Conservation (phyloP, 257 asterid genomes). For the Coffea eugenioides region DNA sequence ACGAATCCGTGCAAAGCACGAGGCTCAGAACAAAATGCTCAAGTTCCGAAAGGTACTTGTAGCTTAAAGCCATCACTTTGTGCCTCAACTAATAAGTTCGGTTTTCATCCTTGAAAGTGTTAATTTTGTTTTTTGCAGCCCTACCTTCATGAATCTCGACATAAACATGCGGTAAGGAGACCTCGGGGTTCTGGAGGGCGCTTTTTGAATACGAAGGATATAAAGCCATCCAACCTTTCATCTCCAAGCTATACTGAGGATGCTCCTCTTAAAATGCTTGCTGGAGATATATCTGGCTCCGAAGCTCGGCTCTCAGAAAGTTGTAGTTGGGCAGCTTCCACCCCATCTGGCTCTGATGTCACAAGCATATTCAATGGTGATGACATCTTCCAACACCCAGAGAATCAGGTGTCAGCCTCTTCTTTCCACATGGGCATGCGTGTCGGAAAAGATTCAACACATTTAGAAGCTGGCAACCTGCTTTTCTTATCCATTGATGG, state of each 20-base stretch:
- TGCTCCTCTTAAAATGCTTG: conserved; percentile 10
- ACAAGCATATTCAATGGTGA: conserved; percentile 56
- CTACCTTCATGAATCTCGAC: conserved; percentile 71
- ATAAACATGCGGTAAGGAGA: conserved; percentile 61
- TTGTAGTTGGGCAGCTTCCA: conserved; percentile 51
- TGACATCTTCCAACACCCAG: conserved; percentile 40
- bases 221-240: conserved; percentile 28
- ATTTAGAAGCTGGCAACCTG: conserved; percentile 30
- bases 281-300: conserved; percentile 14
- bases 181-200: conserved; percentile 74
- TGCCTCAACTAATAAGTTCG: not conserved
- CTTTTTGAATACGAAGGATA: conserved; percentile 49
- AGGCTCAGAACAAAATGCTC: conserved; percentile 53
- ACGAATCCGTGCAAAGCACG: conserved; percentile 67
- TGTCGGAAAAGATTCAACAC: conserved; percentile 21
- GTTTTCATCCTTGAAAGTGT: not conserved
- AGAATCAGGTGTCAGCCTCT: conserved; percentile 25
- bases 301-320: conserved; percentile 34
- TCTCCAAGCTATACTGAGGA: conserved; percentile 14
- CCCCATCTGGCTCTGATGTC: conserved; percentile 48
- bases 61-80: not conserved
- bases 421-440: conserved; percentile 19
- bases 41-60: conserved; percentile 60
- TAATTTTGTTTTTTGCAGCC: conserved; percentile 38
- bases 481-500: conserved; percentile 41